Base-by-base conservation (phyloP, 352 stramenopile species). In the Phytophthora meadii region DNA sequence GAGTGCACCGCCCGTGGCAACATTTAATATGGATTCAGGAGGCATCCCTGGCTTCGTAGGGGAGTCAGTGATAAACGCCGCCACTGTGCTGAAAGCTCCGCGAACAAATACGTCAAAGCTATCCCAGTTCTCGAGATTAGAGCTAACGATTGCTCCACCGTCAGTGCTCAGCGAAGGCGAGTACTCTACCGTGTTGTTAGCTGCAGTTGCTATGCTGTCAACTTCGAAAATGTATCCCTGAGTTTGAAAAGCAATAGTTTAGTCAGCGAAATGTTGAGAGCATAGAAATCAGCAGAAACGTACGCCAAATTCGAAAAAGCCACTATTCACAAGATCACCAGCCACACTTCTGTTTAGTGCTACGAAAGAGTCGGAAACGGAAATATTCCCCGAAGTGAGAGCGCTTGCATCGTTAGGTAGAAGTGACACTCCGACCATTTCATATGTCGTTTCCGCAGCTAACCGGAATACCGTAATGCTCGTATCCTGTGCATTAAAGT, bases 291-390 rank as follows among this genome's bases (percentile, higher is more conserved):
- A 61, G 4, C 8, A 36, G 8, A 36, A 12, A 57, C 76, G 52
- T 72, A 90, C 81, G 4, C 47, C 71, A 59, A 85, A 87, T 3
- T 90, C 82, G 30, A 90, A 89, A 41, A 62, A 76, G 4, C 36
- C 45, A 9, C 12, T 67, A 1, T 34, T 45, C 2, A 44, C 5
- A 8, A 66, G 32, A 1, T 46, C 39, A 42, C 5, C 41, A 14
- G 41, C 32, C 12, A 54, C 40, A 34, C 40, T 40, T 12, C 50
- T n/a, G 0, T 25, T 19, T 17, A 81, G 34, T 4, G 28, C 30
- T 7, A 90, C 77, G 22, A 40, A 67, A 0, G 51, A 54, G 28
- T 73, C 70, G 4, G 61, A 58, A 4, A 74, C 8, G 1, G 51
- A 56, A 24, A 90, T 42, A 0, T 47, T 77, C 0, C 70, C 73